Percentiles rank a stretch among this genome's conserved stretches.
phyloP scores from a whole-genome alignment of 2,329 filamentous ascomycete genomes.

The Ceratocystis destructans region DNA sequence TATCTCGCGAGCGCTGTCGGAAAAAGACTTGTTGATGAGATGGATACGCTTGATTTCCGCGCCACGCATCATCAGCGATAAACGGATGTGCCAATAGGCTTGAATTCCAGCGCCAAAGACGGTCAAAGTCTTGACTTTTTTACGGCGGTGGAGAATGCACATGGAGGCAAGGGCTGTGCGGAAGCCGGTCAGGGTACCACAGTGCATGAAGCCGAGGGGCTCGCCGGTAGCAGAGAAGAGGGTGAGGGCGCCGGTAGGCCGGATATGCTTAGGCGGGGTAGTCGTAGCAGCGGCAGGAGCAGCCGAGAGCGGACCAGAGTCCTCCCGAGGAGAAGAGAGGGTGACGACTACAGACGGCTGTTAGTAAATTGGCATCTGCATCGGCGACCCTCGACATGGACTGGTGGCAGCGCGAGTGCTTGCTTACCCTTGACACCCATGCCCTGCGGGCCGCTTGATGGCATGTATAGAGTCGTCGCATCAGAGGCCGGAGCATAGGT shows the following conservation, averaged over 20 bases:
- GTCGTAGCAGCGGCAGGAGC: conserved; percentile 20
- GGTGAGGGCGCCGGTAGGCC: conserved; percentile 53
- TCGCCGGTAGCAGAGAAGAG: conserved; percentile 50
- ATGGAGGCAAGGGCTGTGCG: conserved; percentile 62
- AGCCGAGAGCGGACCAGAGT: conserved; percentile 9
- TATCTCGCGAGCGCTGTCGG: conserved; percentile 39
- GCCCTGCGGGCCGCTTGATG: conserved; percentile 47
- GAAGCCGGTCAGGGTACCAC: conserved; percentile 63
- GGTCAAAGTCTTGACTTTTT: conserved; percentile 57
- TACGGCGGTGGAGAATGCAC: conserved; percentile 50
- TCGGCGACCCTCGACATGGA: background rate
- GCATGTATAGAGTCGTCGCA: conserved; percentile 59
- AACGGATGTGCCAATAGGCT: conserved; percentile 85
- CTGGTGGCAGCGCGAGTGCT: too few relatives aligned
- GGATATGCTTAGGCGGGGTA: conserved; percentile 23
- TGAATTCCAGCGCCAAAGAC: conserved; percentile 83
- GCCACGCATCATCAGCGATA: conserved; percentile 62
- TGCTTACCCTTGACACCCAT: conserved; percentile 53
- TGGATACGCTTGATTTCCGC: conserved; percentile 63
- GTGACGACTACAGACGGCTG: conserved; percentile 42
- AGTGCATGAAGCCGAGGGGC: conserved; percentile 56
- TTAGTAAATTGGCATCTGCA: background rate
- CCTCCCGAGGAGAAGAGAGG: conserved; percentile 33
- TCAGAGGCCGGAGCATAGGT: conserved; percentile 36
- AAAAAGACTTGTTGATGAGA: conserved; percentile 66